phyloP scores from a whole-genome alignment of 345 rosid species.

The Noccaea bulbosa region DNA sequence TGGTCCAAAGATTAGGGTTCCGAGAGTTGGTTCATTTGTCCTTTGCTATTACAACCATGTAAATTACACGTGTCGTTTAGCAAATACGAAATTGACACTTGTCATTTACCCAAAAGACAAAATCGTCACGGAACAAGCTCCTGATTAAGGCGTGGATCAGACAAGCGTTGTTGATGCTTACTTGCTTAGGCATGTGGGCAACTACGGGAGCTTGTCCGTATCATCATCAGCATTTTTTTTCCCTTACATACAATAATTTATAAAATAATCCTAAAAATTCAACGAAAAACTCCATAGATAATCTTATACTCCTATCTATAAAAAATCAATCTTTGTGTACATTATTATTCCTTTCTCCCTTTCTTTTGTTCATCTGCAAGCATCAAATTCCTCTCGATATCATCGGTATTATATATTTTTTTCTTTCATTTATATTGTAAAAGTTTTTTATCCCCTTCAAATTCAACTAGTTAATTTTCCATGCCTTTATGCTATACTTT shows the following conservation, averaged over 20 bases:
- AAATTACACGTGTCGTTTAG: conserved; percentile 27
- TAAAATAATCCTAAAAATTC: conserved; percentile 1
- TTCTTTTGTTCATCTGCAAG: conserved; percentile 30
- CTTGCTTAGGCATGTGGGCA: conserved; percentile 32
- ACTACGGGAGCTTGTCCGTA: conserved; percentile 31
- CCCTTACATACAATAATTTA: neutral
- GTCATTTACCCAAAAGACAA: conserved; percentile 21
- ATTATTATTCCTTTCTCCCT: conserved; percentile 14
- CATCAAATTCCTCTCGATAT: conserved; percentile 5
- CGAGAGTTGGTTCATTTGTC: neutral
- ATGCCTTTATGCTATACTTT: neutral
- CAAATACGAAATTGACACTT: conserved; percentile 4
- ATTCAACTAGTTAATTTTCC: neutral
- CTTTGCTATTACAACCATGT: neutral
- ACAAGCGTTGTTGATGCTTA: conserved; percentile 22
- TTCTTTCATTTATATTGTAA: neutral
- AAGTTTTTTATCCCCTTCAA: neutral
- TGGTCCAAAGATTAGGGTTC: conserved; percentile 29
- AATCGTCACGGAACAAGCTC: conserved; percentile 31
- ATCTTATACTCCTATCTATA: conserved; percentile 19
- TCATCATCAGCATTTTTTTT: conserved; percentile 19
- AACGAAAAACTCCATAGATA: neutral
- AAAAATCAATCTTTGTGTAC: conserved; percentile 15
- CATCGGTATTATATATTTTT: conserved; percentile 2
- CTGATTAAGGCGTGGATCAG: conserved; percentile 36